Percentiles rank a stretch among this genome's conserved stretches.
Conservation (phyloP, 1,139 yeast species). For the Tardiomyces blankii region DNA sequence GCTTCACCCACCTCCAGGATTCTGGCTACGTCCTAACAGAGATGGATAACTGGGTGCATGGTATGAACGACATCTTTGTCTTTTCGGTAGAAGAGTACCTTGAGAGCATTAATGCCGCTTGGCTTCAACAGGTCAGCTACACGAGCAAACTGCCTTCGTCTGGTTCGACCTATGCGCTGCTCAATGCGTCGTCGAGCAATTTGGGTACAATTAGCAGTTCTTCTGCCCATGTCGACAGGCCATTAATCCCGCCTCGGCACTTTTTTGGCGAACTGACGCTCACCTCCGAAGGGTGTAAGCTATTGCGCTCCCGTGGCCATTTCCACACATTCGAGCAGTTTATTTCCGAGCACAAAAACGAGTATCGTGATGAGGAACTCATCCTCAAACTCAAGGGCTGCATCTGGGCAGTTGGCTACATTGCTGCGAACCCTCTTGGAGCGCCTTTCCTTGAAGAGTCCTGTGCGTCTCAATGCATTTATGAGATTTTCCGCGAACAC, state of each 20-base stretch:
- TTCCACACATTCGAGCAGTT: conserved; percentile 33
- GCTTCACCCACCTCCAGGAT: conserved; percentile 42
- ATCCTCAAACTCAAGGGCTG: conserved; percentile 53
- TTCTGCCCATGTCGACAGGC: no score
- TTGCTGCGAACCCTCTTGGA: conserved; percentile 56
- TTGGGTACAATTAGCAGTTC: no score
- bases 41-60: conserved; percentile 50
- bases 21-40: conserved; percentile 45
- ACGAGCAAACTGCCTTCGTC: no score
- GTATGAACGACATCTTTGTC: conserved; percentile 42
- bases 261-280: conserved; percentile 72
- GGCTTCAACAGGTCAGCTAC: no score
- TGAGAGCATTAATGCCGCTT: conserved; percentile 10
- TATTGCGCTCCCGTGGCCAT: conserved; percentile 38
- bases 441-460: conserved; percentile 55
- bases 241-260: conserved; percentile 39
- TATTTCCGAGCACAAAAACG: conserved; percentile 27
- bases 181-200: neutral
- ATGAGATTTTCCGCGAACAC: conserved; percentile 41
- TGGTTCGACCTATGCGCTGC: neutral
- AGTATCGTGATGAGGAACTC: conserved; percentile 17
- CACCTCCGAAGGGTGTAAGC: conserved; percentile 66
- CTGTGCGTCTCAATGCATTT: conserved; percentile 44
- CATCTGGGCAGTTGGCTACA: conserved; percentile 81
- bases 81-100: conserved; percentile 37